A percentile compares a stretch with the other conserved stretches of the same genome.
Conservation (phyloP, 129 eudicot species). For the Chrysanthemum makinoi region DNA sequence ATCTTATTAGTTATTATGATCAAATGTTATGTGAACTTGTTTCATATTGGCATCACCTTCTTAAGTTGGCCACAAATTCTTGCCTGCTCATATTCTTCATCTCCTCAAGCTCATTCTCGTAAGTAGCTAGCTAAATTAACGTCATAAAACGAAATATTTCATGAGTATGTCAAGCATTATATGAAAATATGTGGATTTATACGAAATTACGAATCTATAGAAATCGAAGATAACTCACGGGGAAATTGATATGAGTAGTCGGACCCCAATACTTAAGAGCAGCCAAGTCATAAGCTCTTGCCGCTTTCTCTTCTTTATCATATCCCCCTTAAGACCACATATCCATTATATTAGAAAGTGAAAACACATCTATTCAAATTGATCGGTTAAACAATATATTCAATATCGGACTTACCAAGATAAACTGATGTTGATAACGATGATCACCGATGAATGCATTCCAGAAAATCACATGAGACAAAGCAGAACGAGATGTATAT, state of each 20-base stretch:
- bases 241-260: constrained; percentile 78
- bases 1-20: too few species aligned
- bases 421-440: constrained; percentile 43
- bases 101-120: constrained; percentile 81
- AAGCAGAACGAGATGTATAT: neutral
- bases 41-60: constrained; percentile 55
- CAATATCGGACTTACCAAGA: constrained; percentile 52
- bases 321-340: constrained; percentile 62
- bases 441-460: neutral
- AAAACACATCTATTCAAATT: too few species aligned
- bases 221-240: constrained; percentile 42
- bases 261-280: constrained; percentile 97
- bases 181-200: neutral
- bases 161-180: neutral
- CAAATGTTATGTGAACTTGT: neutral
- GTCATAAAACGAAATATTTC: neutral
- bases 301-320: constrained; percentile 97
- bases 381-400: neutral
- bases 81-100: constrained; percentile 87
- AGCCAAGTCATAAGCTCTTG: constrained; percentile 92
- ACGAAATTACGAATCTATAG: neutral
- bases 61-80: constrained; percentile 85
- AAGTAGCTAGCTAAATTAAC: constrained; percentile 49
- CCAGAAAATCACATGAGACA: constrained; percentile 23
- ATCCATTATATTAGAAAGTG: too few species aligned